Percentiles rank a stretch among this genome's conserved stretches.
phyloP scores from a whole-genome alignment of 148 eudicot genomes.

The Nyssa sinensis region DNA sequence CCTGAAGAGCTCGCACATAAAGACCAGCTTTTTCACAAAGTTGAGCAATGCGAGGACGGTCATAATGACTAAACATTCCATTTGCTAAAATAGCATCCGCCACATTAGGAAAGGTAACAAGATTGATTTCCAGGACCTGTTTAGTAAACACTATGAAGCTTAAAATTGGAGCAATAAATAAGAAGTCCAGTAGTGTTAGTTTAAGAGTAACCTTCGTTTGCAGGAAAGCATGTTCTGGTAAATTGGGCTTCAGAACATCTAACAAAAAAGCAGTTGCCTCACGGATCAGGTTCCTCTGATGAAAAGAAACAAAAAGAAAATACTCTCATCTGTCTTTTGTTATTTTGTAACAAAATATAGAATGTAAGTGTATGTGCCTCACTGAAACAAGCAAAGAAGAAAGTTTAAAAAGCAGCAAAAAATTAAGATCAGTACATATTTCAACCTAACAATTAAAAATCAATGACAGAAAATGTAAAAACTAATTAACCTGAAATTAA shows the following conservation, averaged over 20 bases:
- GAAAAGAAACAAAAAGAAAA: slow-evolving; percentile 7
- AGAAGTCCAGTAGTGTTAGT: neutral
- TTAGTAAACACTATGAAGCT: slow-evolving; percentile 5
- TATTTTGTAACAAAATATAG: neutral
- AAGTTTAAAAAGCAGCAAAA: neutral
- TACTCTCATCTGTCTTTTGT: neutral
- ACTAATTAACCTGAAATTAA: neutral
- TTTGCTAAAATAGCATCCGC: slow-evolving; percentile 98
- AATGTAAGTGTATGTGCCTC: too few species aligned
- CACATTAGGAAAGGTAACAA: slow-evolving; percentile 93
- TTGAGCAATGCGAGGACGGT: slow-evolving; percentile 91
- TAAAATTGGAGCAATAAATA: neutral
- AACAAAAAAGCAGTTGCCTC: slow-evolving; percentile 92
- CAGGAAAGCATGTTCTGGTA: slow-evolving; percentile 80
- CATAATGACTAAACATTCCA: slow-evolving; percentile 98
- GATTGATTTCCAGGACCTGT: slow-evolving; percentile 91
- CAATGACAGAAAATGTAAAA: neutral
- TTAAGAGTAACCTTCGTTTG: slow-evolving; percentile 70
- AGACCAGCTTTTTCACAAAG: slow-evolving; percentile 98
- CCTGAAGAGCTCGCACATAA: slow-evolving; percentile 90
- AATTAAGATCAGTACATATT: neutral
- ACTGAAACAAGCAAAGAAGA: neutral
- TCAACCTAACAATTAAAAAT: neutral
- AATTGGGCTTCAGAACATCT: slow-evolving; percentile 87
- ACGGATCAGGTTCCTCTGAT: slow-evolving; percentile 90